These are phyloP conservation scores for Alternaria alternata DNA, from an alignment of 2,329 filamentous ascomycete genomes.

Conservation along the genomic window DNA sequence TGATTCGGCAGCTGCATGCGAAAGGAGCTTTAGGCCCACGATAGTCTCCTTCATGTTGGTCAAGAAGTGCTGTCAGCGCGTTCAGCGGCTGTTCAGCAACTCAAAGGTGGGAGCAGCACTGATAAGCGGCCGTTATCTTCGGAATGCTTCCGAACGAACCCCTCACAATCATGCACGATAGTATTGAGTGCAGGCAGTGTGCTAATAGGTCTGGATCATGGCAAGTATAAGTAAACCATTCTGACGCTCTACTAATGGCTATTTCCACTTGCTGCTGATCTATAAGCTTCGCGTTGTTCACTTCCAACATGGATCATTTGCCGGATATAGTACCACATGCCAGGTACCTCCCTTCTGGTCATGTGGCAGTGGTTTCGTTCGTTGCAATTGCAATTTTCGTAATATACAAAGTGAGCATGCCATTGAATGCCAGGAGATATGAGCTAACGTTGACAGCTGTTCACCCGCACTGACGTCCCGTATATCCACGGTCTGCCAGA, in stretches of 20 bases:
- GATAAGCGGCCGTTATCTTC: conserved; percentile 24
- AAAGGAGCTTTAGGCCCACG: background rate
- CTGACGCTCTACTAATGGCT: too few relatives aligned
- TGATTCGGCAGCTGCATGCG: background rate
- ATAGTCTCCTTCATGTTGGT: background rate
- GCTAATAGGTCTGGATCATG: background rate
- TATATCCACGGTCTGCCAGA: conserved; percentile 60
- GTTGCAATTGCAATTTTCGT: background rate
- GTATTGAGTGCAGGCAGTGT: background rate
- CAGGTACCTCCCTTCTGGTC: conserved; percentile 2
- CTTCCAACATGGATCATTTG: conserved; percentile 7
- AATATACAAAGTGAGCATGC: conserved; percentile 10
- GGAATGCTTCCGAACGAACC: conserved; percentile 19
- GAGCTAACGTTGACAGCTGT: conserved; percentile 6
- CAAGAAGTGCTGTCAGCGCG: background rate
- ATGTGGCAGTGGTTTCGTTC: background rate
- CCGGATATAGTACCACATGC: conserved; percentile 5
- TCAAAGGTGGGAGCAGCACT: conserved; percentile 14
- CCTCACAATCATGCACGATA: conserved; percentile 19
- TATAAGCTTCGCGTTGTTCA: background rate
- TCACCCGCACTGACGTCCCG: conserved; percentile 57
- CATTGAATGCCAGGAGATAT: background rate
- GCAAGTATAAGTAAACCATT: background rate
- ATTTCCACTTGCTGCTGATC: background rate
- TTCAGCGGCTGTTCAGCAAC: background rate